These are phyloP conservation scores for Roridomyces roridus DNA, from an alignment of 768 basidiomycete genomes.

Conservation along the genomic window DNA sequence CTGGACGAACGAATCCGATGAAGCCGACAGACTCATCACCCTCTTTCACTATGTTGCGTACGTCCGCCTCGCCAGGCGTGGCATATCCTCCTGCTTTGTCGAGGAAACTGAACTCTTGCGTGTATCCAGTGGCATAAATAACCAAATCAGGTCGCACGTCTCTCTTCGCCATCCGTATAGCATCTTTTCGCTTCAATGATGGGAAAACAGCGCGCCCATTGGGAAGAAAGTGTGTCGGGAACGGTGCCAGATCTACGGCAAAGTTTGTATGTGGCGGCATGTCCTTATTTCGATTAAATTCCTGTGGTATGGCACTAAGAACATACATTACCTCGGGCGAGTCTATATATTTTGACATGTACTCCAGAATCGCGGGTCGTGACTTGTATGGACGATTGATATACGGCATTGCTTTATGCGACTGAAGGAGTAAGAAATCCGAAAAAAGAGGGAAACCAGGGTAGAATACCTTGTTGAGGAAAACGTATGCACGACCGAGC, in stretches of 20 bases:
- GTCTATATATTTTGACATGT: conserved; percentile 62
- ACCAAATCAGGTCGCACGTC: conserved; percentile 54
- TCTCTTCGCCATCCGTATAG: conserved; percentile 43
- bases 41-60: conserved; percentile 47
- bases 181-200: conserved; percentile 46
- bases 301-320: background rate
- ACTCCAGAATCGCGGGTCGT: conserved; percentile 48
- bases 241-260: conserved; percentile 60
- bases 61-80: conserved; percentile 46
- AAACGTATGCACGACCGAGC: conserved; percentile 67
- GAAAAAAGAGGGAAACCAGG: background rate
- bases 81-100: conserved; percentile 45
- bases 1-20: conserved; percentile 63
- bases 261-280: conserved; percentile 48
- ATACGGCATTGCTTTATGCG: conserved; percentile 64
- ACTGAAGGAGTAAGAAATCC: conserved; percentile 34
- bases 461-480: conserved; percentile 57
- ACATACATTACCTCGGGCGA: conserved; percentile 49
- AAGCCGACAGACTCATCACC: conserved; percentile 57
- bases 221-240: conserved; percentile 50
- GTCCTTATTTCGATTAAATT: background rate
- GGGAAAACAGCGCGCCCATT: conserved; percentile 55
- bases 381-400: conserved; percentile 62
- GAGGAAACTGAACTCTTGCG: conserved; percentile 49
- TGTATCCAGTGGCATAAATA: conserved; percentile 57